These are phyloP conservation scores for Microdochium paspali DNA, from an alignment of 2,329 filamentous ascomycete species.

Conservation along the genomic window DNA sequence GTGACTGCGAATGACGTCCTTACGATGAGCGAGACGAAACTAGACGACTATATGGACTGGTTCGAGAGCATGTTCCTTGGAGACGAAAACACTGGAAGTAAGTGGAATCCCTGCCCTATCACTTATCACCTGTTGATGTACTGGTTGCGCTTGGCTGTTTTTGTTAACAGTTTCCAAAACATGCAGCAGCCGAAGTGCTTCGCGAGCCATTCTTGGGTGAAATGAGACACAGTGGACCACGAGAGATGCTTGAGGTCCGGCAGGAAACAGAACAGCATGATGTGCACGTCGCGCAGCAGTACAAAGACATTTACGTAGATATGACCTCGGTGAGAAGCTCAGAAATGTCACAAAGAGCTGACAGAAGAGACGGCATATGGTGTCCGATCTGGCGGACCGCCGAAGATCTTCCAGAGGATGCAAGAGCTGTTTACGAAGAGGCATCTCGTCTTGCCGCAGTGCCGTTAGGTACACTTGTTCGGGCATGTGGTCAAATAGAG, in stretches of 20 bases:
- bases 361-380: slow-evolving; percentile 8
- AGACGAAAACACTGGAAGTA: slow-evolving; percentile 28
- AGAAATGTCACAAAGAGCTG: slow-evolving; percentile 1
- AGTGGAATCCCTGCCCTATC: slow-evolving; percentile 4
- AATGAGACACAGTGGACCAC: not conserved
- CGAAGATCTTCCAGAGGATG: slow-evolving; percentile 30
- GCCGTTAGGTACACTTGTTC: slow-evolving; percentile 21
- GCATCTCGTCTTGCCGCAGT: slow-evolving; percentile 28
- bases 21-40: slow-evolving; percentile 43
- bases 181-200: slow-evolving; percentile 1
- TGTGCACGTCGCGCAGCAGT: slow-evolving; percentile 7
- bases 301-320: slow-evolving; percentile 9
- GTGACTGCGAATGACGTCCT: slow-evolving; percentile 19
- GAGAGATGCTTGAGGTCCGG: not conserved
- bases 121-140: not conserved
- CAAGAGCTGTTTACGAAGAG: slow-evolving; percentile 29
- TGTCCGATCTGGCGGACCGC: slow-evolving; percentile 22
- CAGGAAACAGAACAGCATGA: slow-evolving; percentile 3
- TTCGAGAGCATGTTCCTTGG: slow-evolving; percentile 58
- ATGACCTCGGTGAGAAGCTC: slow-evolving; percentile 13
- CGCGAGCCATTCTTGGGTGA: slow-evolving; percentile 1
- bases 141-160: not conserved
- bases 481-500: slow-evolving; percentile 26
- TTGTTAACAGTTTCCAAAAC: slow-evolving; percentile 1
- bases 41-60: slow-evolving; percentile 75